phyloP scores from a whole-genome alignment of 2,329 filamentous ascomycete genomes.

The Leptographium procerum region DNA sequence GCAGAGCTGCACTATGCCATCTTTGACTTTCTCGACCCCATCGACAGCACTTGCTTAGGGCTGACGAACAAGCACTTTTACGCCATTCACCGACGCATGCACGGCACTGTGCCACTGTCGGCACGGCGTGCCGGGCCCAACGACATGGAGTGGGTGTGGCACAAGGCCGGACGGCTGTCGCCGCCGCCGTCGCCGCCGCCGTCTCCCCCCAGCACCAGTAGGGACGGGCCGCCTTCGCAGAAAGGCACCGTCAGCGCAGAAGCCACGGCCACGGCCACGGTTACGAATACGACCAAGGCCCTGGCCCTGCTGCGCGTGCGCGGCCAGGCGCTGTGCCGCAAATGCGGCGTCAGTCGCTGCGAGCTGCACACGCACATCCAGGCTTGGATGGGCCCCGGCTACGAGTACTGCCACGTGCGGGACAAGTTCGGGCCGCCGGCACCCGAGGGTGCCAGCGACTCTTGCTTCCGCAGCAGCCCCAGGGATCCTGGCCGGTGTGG shows the following conservation, averaged over 20 bases:
- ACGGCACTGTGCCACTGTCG: constrained; percentile 44
- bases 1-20: constrained; percentile 48
- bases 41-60: constrained; percentile 52
- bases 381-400: constrained; percentile 43
- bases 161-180: constrained; percentile 30
- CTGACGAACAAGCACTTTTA: constrained; percentile 48
- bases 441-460: constrained; percentile 31
- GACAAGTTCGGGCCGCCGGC: constrained; percentile 43
- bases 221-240: neutral
- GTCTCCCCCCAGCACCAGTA: neutral
- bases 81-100: constrained; percentile 43
- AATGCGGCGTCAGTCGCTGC: constrained; percentile 49
- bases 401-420: constrained; percentile 51
- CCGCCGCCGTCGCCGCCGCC: neutral
- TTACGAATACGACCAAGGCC: constrained; percentile 13
- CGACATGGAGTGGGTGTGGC: constrained; percentile 53
- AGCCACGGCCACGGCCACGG: neutral
- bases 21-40: constrained; percentile 52
- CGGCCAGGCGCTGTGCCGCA: constrained; percentile 50
- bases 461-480: constrained; percentile 50
- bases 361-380: constrained; percentile 52
- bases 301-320: constrained; percentile 39
- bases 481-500: constrained; percentile 47
- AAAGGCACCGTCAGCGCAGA: neutral
- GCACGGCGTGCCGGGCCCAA: constrained; percentile 49